These are phyloP conservation scores for Nitzschia sp. DNA, from an alignment of 108 stramenopile species.

Conservation along the genomic window DNA sequence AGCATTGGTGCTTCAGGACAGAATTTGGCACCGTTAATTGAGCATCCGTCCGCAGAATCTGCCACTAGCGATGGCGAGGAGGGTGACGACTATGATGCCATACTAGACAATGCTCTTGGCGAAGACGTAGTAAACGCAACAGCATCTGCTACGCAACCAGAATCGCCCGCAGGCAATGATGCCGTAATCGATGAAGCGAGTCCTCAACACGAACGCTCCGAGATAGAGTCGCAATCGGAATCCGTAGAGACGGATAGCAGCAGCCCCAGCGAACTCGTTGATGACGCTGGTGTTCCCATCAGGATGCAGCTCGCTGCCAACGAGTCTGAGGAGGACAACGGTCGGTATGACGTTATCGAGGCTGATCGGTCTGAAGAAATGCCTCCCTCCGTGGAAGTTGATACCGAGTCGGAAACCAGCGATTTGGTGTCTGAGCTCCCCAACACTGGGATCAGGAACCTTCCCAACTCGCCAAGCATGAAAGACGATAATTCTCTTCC, in stretches of 20 bases:
- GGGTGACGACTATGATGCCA: neutral
- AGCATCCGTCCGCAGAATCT: constrained; percentile 11
- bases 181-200: too few relatives aligned
- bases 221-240: too few relatives aligned
- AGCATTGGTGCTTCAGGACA: neutral
- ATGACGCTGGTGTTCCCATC: constrained; percentile 20
- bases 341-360: constrained; percentile 1
- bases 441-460: neutral
- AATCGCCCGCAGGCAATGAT: too few relatives aligned
- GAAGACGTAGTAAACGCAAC: too few relatives aligned
- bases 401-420: neutral
- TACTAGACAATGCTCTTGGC: too few relatives aligned
- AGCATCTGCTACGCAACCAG: too few relatives aligned
- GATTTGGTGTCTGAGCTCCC: constrained; percentile 7
- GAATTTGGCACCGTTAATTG: constrained; percentile 9
- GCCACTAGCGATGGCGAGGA: neutral
- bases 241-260: neutral
- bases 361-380: constrained; percentile 5
- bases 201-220: too few relatives aligned
- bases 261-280: constrained; percentile 2
- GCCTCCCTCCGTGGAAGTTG: neutral
- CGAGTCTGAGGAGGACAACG: neutral
- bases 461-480: constrained; percentile 30
- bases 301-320: constrained; percentile 1
- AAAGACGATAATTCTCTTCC: constrained; percentile 17